phyloP scores from a whole-genome alignment of 2,329 filamentous ascomycete species.

The Xylariales sp. region DNA sequence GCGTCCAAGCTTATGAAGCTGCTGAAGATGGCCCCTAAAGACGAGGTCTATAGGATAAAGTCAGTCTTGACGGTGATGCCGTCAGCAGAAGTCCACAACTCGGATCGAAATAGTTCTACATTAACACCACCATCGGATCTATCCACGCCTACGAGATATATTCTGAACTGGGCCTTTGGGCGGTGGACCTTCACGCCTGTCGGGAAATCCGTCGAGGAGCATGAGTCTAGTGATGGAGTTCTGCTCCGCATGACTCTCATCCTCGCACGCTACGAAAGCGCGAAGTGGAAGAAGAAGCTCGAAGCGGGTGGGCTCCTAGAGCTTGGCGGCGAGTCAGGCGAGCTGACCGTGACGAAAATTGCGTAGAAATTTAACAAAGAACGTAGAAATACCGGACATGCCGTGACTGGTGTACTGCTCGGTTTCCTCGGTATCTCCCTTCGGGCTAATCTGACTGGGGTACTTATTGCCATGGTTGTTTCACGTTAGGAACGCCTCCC shows the following conservation, averaged over 20 bases:
- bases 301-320: conserved; percentile 67
- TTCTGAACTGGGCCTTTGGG: conserved; percentile 98
- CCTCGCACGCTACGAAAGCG: conserved; percentile 77
- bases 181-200: conserved; percentile 89
- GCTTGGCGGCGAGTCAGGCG: conserved; percentile 58
- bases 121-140: conserved; percentile 44
- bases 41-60: conserved; percentile 97
- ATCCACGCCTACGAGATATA: conserved; percentile 69
- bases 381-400: conserved; percentile 6
- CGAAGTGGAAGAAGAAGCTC: conserved; percentile 80
- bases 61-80: conserved; percentile 67
- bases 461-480: no score
- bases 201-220: conserved; percentile 57
- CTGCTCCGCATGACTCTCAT: conserved; percentile 80
- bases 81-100: conserved; percentile 56
- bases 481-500: not conserved
- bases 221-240: conserved; percentile 65
- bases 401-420: not conserved
- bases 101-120: conserved; percentile 60
- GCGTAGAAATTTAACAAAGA: conserved; percentile 24
- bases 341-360: conserved; percentile 65
- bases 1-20: conserved; percentile 74
- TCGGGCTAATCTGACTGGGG: not conserved
- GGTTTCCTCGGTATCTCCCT: not conserved
- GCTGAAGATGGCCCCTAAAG: conserved; percentile 81